Base-by-base conservation (phyloP, 192 early-diverging fungal genomes). In the Thamnidium elegans region DNA sequence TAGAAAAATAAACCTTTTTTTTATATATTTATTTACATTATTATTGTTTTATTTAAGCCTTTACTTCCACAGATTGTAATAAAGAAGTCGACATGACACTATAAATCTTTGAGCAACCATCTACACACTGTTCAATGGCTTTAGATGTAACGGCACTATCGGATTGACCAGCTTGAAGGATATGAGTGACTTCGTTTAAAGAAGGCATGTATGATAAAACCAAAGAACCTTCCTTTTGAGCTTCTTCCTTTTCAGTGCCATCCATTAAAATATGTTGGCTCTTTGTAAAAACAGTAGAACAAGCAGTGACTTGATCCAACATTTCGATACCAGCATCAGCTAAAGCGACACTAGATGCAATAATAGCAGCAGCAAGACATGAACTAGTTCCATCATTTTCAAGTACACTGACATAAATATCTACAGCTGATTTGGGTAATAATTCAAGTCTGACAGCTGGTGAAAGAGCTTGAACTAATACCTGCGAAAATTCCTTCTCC, bases 291-390 rank as follows among this genome's bases (percentile, higher is more conserved):
- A 68, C 86, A n/a, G 85, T 86, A 11, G 90, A 79, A 58, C 81
- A 86, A 11, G 84, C 91, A 7, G 86, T 84, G 7, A 94, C 91
- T n/a, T 79, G 71, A 74, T 94, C 92, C 46, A 77, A 63, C 90
- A 94, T 92, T 69, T 93, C 90, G 56, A 94, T 90, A 14, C 91
- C 91, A 11, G 92, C 91, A 76, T 94, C 89, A 9, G 90, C 89
- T 11, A 94, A 59, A 0, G 86, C 86, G 0, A 79, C 74, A 9
- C 85, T 88, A 7, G 91, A 84, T 10, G 87, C 89, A 20, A 83
- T 80, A 46, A 88, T 71, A 54, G 85, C 79, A 61, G 81, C 83
- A 11, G 88, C 79, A n/a, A 91, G 53, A 65, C 84, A 81, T 8
- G 89, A 82, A 15, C 73, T 73, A 17, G 73, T 80, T 7, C 89